Evolutionary conservation across 495 filamentous ascomycete genomes (phyloP), one percentile per base, ranked within the genome.

Genomic region (Neurospora sp.): DNA sequence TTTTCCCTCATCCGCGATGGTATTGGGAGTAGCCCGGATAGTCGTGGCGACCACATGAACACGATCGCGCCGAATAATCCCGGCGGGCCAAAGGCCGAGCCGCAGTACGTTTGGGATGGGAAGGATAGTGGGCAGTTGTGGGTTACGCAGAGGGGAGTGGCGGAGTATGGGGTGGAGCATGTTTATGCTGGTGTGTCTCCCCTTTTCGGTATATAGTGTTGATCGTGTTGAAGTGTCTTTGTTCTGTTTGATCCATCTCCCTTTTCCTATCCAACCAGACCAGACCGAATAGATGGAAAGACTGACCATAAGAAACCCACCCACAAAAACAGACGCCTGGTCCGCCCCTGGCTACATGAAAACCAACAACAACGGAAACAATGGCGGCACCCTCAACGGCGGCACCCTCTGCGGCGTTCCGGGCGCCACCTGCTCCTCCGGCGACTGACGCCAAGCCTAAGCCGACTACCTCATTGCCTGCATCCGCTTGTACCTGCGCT

Each of bases 391-490:
- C 43, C n/a, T n/a, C n/a, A n/a, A n/a, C n/a, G n/a, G n/a, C n/a
- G n/a, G n/a, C n/a, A n/a, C n/a, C n/a, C n/a, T n/a, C n/a, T n/a
- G n/a, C n/a, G n/a, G n/a, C n/a, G n/a, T n/a, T n/a, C n/a, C n/a
- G n/a, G n/a, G n/a, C n/a, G n/a, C n/a, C n/a, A n/a, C n/a, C n/a
- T 89, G 88, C 74, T 74, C 76, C 3, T 81, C 75, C 9, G 87
- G 87, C 4, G 85, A 88, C 75, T 89, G 87, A 86, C 82, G 81
- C 71, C 84, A 89, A 76, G 84, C 87, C 4, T 90, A 84, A 74
- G 88, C 86, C 19, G 79, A 89, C 74, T 88, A 87, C 77, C 78
- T 89, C 7, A 84, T 88, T 31, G 81, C 86, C 43, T 89, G 87
- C 72, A 77, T 86, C 38, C 77, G 84, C 62, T 85, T 82, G 76